Conservation (phyloP, 371 early-diverging fungal species). For the Gilbertella persicaria region DNA sequence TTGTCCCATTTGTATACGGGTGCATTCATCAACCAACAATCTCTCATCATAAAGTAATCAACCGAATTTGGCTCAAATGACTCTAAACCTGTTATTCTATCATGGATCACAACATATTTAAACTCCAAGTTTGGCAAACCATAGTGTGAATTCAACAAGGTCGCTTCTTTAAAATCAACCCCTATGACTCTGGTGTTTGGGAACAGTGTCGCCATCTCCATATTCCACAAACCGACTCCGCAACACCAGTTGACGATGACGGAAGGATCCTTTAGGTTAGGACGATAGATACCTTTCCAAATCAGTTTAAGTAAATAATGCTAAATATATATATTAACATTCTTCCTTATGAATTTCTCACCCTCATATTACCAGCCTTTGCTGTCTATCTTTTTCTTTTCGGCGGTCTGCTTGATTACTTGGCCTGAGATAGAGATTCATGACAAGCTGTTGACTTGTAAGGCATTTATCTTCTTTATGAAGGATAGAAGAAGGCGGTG, state of each 20-base stretch:
- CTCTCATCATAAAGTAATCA: conserved; percentile 37
- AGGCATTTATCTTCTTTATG: neutral
- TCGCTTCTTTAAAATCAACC: conserved; percentile 23
- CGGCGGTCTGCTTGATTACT: conserved; percentile 1
- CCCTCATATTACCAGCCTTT: conserved; percentile 26
- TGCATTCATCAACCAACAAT: conserved; percentile 31
- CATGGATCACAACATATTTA: conserved; percentile 10
- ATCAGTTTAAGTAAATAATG: conserved; percentile 40
- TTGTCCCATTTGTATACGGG: conserved; percentile 29
- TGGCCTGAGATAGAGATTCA: conserved; percentile 1
- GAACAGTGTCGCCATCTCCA: conserved; percentile 40
- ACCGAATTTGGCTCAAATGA: conserved; percentile 19
- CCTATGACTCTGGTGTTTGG: conserved; percentile 35
- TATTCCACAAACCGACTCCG: conserved; percentile 42
- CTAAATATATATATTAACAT: conserved; percentile 17
- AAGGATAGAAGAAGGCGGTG: neutral
- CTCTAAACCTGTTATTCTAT: conserved; percentile 29
- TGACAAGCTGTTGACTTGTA: conserved; percentile 5
- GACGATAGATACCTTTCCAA: conserved; percentile 24
- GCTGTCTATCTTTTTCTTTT: conserved; percentile 28
- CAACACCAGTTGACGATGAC: conserved; percentile 41
- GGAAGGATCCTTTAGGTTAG: conserved; percentile 23
- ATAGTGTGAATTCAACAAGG: conserved; percentile 8
- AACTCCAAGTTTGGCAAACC: conserved; percentile 22
- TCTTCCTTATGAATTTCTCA: neutral